Evolutionary conservation across 2,329 filamentous ascomycete species (phyloP).

Genomic region (Penicillium sclerotiorum): DNA sequence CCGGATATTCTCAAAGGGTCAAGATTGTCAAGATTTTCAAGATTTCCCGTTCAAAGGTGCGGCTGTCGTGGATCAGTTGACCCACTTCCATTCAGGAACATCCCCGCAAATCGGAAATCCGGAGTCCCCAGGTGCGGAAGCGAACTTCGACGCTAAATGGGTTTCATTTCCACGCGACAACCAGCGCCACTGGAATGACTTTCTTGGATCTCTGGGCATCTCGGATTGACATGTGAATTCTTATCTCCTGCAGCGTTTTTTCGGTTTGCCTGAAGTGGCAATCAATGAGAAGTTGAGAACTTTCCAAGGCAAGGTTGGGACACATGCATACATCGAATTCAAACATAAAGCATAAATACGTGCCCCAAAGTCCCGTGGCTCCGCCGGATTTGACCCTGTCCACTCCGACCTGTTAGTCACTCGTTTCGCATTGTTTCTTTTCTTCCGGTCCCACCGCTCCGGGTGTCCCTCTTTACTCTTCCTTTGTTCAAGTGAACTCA

Average conservation of each 20-base stretch:
- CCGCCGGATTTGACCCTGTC: not conserved
- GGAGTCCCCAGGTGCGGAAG: constrained; percentile 6
- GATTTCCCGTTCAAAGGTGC: no score
- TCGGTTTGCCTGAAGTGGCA: no score
- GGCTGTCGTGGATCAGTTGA: constrained; percentile 5
- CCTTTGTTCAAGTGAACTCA: no score
- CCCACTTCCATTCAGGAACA: constrained; percentile 8
- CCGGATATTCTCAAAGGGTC: not conserved
- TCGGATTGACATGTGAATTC: constrained; percentile 1
- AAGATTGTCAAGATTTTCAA: no score
- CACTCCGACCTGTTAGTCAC: constrained; percentile 9
- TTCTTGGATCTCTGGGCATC: no score
- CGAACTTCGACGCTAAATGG: not conserved
- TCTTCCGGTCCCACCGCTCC: not conserved
- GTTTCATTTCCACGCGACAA: not conserved
- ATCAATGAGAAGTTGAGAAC: no score
- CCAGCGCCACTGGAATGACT: no score
- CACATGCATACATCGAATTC: no score
- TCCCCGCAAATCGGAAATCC: constrained; percentile 10
- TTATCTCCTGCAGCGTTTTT: no score
- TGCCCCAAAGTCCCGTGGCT: not conserved
- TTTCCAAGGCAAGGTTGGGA: no score
- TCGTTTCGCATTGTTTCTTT: constrained; percentile 2
- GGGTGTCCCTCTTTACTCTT: not conserved
- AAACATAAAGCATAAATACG: not conserved